Evolutionary conservation across 441 rosid species (phyloP).

Genomic region (Raphanus hybrid): DNA sequence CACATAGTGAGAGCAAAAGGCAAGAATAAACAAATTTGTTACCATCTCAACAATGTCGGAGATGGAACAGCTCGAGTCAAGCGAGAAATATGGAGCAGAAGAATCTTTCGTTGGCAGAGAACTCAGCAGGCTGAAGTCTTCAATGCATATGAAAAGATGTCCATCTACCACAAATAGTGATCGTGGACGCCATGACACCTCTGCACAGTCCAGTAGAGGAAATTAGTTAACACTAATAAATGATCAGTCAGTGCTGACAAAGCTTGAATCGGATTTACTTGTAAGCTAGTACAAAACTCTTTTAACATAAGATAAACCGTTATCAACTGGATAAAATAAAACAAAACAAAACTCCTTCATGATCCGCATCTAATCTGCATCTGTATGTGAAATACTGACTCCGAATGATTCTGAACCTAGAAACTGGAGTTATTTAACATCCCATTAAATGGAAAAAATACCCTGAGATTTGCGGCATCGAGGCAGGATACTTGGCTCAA

Average conservation of each 20-base stretch:
- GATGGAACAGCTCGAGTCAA: conserved; percentile 67
- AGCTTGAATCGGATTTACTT: background rate
- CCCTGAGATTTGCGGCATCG: conserved; percentile 10
- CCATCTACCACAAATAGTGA: conserved; percentile 74
- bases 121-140: conserved; percentile 73
- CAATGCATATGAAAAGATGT: conserved; percentile 68
- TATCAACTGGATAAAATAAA: background rate
- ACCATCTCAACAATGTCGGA: conserved; percentile 71
- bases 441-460: background rate
- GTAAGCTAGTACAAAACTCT: background rate
- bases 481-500: background rate
- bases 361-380: background rate
- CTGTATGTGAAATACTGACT: background rate
- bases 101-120: conserved; percentile 49
- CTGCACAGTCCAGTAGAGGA: conserved; percentile 51
- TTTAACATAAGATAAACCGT: background rate
- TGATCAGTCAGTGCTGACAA: conserved; percentile 16
- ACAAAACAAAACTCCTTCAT: conserved; percentile 3
- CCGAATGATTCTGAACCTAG: background rate
- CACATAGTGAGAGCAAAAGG: conserved; percentile 3
- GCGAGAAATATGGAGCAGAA: conserved; percentile 63
- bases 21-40: conserved; percentile 31
- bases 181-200: conserved; percentile 66
- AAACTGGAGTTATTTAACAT: background rate
- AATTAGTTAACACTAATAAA: conserved; percentile 16